Base-by-base conservation (phyloP, 2,329 filamentous ascomycete species). In the Huntiella savannae region DNA sequence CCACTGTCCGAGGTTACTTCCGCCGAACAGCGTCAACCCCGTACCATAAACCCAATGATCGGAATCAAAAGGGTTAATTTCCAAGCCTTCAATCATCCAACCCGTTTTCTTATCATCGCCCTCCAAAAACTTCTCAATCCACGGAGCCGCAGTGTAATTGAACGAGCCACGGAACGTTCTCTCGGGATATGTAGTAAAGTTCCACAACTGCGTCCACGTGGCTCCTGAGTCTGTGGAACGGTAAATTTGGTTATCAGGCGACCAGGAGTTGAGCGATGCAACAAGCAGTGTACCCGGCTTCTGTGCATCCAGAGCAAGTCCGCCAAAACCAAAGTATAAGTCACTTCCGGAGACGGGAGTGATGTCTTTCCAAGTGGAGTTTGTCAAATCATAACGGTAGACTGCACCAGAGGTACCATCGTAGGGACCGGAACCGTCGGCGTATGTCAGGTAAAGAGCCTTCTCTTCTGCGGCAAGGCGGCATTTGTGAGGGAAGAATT, bases 41-140 rank as follows among this genome's bases (percentile, higher is more conserved):
- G 73, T 77, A n/a, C 68, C 70, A 48, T 76, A 77, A 0, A 75
- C 58, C 69, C 70, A 75, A 55, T 75, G 71, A 53, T 75, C 63
- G 47, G 69, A 73, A 53, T 77, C 70, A 19, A 66, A 63, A 0
- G 73, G 73, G 53, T 76, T 63, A 43, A 77, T 76, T 16, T 69
- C 69, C 5, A 76, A 56, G 0, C 66, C 59, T 53, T 76, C 73
- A 6, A 75, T 70, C 73, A 75, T 76, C 71, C 72, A 76, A 1
- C 73, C 73, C 3, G 76, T 56, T 28, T 62, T 62, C 57, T 72
- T 70, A 11, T 60, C 62, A 47, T 70, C 67, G 5, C 56, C 54
- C 3, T 65, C 62, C 12, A 69, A 56, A 46, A 68, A 69, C n/a
- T 64, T 60, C 16, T 65, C 62, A 45, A 73, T 63, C 70, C 71